phyloP scores from a whole-genome alignment of 1,284 basidiomycete genomes.

The Abortiporus biennis region DNA sequence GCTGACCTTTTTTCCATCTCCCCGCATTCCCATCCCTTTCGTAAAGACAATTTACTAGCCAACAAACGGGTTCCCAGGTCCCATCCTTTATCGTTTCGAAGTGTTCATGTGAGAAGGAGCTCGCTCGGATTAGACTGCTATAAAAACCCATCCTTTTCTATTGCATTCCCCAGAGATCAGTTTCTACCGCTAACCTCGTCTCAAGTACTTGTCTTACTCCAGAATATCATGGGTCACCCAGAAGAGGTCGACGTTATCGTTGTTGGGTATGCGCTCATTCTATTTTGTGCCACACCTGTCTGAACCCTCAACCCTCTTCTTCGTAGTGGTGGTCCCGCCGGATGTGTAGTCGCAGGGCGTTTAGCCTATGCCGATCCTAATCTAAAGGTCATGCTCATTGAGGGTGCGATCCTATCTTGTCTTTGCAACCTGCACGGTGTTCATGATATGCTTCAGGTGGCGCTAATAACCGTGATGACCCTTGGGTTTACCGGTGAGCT shows the following conservation, averaged over 20 bases:
- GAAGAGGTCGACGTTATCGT: constrained; percentile 74
- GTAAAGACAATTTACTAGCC: too few relatives aligned
- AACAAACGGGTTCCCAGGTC: background rate
- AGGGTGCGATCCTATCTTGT: constrained; percentile 34
- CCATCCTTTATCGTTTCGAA: background rate
- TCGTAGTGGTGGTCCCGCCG: constrained; percentile 58
- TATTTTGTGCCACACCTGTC: background rate
- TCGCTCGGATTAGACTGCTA: background rate
- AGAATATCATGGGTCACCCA: constrained; percentile 39
- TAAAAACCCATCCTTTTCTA: background rate
- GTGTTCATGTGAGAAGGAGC: background rate
- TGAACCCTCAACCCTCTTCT: constrained; percentile 5
- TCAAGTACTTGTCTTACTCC: background rate
- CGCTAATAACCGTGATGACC: constrained; percentile 67
- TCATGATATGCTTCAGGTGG: constrained; percentile 34
- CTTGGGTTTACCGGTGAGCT: constrained; percentile 58
- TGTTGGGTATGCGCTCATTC: constrained; percentile 29
- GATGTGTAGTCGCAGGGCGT: constrained; percentile 63
- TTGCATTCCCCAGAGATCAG: background rate
- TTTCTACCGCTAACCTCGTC: background rate
- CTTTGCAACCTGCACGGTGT: background rate
- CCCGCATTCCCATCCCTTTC: constrained; percentile 2
- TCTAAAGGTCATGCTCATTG: constrained; percentile 70
- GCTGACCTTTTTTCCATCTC: constrained; percentile 1
- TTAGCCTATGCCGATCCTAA: constrained; percentile 67